A percentile compares a stretch with the other conserved stretches of the same genome.
Evolutionary conservation across 768 basidiomycete genomes (phyloP).

Genomic region (Lenzites betulinus): DNA sequence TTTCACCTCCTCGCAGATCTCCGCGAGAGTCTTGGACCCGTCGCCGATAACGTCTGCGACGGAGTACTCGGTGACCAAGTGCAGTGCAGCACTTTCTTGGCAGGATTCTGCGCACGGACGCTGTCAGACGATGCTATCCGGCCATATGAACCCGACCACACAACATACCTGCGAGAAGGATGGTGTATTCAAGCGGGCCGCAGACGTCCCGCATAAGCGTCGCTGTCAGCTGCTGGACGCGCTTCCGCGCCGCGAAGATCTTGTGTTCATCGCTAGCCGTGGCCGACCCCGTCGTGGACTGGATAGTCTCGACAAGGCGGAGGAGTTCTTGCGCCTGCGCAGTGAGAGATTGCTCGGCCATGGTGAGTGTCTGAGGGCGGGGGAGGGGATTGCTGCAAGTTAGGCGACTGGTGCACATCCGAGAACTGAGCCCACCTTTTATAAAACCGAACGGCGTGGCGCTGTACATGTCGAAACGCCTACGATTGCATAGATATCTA

Average conservation of each 20-base stretch:
- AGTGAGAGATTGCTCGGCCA: too few relatives aligned
- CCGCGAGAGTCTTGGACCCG: neutral
- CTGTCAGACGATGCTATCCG: neutral
- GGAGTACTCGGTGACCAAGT: constrained; percentile 3
- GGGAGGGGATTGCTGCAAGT: too few relatives aligned
- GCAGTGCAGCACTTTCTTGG: constrained; percentile 16
- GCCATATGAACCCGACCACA: neutral
- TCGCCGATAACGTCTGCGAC: constrained; percentile 15
- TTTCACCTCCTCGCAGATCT: neutral
- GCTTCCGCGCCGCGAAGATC: constrained; percentile 1
- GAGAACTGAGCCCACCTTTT: too few relatives aligned
- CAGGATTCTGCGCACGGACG: neutral
- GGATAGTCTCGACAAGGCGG: too few relatives aligned
- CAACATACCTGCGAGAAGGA: constrained; percentile 12
- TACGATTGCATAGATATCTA: too few relatives aligned
- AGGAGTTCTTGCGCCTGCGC: too few relatives aligned
- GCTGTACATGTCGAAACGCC: too few relatives aligned
- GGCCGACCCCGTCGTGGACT: too few relatives aligned
- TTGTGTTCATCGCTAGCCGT: neutral
- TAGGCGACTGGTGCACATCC: too few relatives aligned
- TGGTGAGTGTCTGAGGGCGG: too few relatives aligned
- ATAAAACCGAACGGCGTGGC: too few relatives aligned
- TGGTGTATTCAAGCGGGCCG: constrained; percentile 16
- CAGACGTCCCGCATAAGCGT: neutral
- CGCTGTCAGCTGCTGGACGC: constrained; percentile 1